Base-by-base conservation (phyloP, 257 asterid species). In the Marsdenia floribunda region DNA sequence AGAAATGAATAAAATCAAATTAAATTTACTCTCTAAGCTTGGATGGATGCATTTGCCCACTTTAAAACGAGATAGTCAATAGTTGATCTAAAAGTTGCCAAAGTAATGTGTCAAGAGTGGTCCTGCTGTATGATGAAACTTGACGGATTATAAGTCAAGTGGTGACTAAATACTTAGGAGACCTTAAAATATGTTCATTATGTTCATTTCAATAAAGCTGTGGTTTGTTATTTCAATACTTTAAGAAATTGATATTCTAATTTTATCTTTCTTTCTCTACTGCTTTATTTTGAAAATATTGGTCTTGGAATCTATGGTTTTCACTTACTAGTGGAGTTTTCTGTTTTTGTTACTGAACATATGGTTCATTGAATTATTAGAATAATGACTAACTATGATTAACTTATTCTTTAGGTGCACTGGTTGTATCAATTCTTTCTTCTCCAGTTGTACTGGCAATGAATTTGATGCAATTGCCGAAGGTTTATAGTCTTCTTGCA, bases 391-490 rank as follows among this genome's bases (percentile, higher is more conserved):
- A 70, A 52, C 69, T 42, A 24, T 65, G 47, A 29, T 67, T 21
- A 46, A 42, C 35, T 24, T 68, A 61, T 82, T 74, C 22, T 73
- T 79, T 22, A 94, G 99, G 99, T 82, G 86, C 97, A 81, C 70
- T 94, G 74, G 68, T 86, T 52, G 88, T 94, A 79, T 92, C 99
- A 49, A 66, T 84, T 75, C 78, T 87, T 72, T 90, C 95, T 78
- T 94, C 96, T 84, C 99, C 99, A 33, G 82, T 86, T 80, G 90
- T 83, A 76, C 75, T 87, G 52, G 70, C 77, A 24, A 83, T 90
- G 77, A 87, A 82, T 83, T 82, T 90, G 83, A 79, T 92, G 50
- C 91, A 89, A 52, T 69, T 90, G 87, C 96, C 97, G 53, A 94
- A 88, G 89, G 80, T 92, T 72, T 92, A 84, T 75, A 75, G 90